phyloP scores from a whole-genome alignment of 441 rosid species.

The Pelargonium cotyledonis region DNA sequence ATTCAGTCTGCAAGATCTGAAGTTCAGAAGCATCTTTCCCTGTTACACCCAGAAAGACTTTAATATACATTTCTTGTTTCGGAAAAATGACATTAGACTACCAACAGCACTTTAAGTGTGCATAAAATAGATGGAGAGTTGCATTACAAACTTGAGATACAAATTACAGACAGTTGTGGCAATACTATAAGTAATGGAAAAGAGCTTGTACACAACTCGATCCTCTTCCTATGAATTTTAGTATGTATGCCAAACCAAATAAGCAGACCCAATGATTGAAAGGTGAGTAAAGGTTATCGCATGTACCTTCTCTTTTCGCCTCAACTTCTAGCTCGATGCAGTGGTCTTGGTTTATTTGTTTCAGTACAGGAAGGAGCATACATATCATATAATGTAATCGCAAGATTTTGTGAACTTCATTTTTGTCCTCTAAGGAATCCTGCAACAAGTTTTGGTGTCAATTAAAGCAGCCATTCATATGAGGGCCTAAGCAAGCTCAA shows the following conservation, averaged over 20 bases:
- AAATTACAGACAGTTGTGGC: not conserved
- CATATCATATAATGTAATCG: slow-evolving; percentile 86
- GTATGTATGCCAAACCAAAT: not conserved
- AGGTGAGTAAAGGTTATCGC: slow-evolving; percentile 10
- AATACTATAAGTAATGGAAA: not conserved
- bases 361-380: slow-evolving; percentile 86
- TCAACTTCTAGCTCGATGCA: slow-evolving; percentile 61
- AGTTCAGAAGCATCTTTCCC: slow-evolving; percentile 46
- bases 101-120: slow-evolving; percentile 1
- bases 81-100: slow-evolving; percentile 3
- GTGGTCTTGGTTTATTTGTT: slow-evolving; percentile 62
- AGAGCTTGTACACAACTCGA: too few relatives aligned
- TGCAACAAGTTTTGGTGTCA: slow-evolving; percentile 32
- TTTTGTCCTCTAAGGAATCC: slow-evolving; percentile 51
- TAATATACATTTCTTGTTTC: slow-evolving; percentile 14
- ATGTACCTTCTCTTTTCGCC: slow-evolving; percentile 60
- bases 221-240: too few relatives aligned
- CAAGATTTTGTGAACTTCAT: slow-evolving; percentile 63
- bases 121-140: slow-evolving; percentile 4
- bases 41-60: slow-evolving; percentile 31
- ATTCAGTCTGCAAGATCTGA: slow-evolving; percentile 42
- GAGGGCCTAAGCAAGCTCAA: slow-evolving; percentile 18
- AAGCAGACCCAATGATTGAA: slow-evolving; percentile 1
- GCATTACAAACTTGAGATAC: not conserved
- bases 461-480: slow-evolving; percentile 14